These are phyloP conservation scores for Strigomonas culicis DNA, from an alignment of 208 protist species.

Conservation along the genomic window DNA sequence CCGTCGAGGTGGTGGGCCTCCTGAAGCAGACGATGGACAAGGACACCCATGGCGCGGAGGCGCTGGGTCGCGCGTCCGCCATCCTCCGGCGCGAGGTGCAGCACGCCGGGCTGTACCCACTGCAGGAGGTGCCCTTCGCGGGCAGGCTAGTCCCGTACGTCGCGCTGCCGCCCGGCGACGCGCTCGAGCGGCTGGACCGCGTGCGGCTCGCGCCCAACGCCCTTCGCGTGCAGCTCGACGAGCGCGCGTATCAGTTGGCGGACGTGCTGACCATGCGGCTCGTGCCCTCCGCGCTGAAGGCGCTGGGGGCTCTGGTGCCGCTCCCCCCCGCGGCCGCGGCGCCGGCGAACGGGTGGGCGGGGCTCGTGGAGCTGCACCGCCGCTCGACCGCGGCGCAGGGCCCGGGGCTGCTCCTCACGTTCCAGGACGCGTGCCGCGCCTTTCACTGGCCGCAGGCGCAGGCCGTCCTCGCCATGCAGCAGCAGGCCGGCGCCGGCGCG, in stretches of 20 bases:
- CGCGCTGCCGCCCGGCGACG: too few relatives aligned
- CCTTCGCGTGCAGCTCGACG: constrained; percentile 16
- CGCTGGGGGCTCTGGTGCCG: background rate
- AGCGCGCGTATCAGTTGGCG: background rate
- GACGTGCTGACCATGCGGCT: background rate
- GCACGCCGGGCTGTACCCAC: constrained; percentile 55
- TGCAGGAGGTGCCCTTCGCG: constrained; percentile 40
- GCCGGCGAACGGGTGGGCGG: constrained; percentile 18
- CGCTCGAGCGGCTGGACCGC: too few relatives aligned
- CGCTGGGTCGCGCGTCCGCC: constrained; percentile 28
- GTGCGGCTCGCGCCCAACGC: too few relatives aligned
- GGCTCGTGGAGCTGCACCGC: constrained; percentile 21
- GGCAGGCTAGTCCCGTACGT: too few relatives aligned
- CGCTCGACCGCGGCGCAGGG: constrained; percentile 10
- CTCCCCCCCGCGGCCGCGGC: background rate
- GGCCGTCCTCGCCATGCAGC: constrained; percentile 25
- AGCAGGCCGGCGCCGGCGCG: constrained; percentile 18
- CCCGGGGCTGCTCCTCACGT: background rate
- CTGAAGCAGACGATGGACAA: constrained; percentile 41
- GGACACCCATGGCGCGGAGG: constrained; percentile 15
- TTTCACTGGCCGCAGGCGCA: constrained; percentile 18
- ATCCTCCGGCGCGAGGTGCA: constrained; percentile 36
- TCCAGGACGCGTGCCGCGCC: constrained; percentile 10
- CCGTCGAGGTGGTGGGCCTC: constrained; percentile 42
- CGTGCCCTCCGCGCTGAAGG: background rate